Conservation (phyloP, 345 rosid genomes). For the Geranium brycei region DNA sequence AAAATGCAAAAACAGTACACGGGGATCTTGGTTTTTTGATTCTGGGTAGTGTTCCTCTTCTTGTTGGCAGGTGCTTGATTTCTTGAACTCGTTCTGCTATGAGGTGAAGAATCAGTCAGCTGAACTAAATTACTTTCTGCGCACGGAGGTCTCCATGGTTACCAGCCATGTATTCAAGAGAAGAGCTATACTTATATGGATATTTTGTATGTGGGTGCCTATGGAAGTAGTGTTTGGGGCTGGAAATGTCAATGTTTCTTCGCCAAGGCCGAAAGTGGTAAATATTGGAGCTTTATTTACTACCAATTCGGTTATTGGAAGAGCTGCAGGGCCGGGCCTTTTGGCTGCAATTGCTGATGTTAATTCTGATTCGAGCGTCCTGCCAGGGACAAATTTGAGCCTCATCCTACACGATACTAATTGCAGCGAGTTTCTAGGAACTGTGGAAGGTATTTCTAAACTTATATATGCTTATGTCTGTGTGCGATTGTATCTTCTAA, state of each 20-base stretch:
- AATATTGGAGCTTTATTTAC: constrained; percentile 68
- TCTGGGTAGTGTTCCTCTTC: neutral
- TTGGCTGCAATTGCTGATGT: constrained; percentile 56
- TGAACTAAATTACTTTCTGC: neutral
- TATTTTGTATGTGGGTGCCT: constrained; percentile 28
- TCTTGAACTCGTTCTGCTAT: neutral
- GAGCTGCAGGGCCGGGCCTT: constrained; percentile 53
- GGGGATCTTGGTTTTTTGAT: neutral
- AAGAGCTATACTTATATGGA: constrained; percentile 18
- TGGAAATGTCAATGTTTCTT: constrained; percentile 27
- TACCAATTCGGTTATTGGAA: constrained; percentile 55
- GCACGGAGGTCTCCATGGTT: constrained; percentile 24
- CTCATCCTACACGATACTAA: constrained; percentile 41
- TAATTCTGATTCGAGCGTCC: constrained; percentile 49
- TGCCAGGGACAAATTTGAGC: constrained; percentile 36
- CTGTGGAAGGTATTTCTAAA: constrained; percentile 52
- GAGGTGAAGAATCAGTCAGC: constrained; percentile 1
- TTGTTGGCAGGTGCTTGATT: neutral
- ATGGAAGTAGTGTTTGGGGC: constrained; percentile 22
- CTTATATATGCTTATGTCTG: too few relatives aligned
- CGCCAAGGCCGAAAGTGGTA: constrained; percentile 33
- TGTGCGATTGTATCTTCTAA: too few relatives aligned
- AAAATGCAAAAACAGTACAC: too few relatives aligned
- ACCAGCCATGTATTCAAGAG: constrained; percentile 10
- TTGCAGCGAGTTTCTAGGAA: constrained; percentile 79